Evolutionary conservation across 352 stramenopile genomes (phyloP), one percentile per base, ranked within the genome.

Genomic region (Globisporangium spinosum): DNA sequence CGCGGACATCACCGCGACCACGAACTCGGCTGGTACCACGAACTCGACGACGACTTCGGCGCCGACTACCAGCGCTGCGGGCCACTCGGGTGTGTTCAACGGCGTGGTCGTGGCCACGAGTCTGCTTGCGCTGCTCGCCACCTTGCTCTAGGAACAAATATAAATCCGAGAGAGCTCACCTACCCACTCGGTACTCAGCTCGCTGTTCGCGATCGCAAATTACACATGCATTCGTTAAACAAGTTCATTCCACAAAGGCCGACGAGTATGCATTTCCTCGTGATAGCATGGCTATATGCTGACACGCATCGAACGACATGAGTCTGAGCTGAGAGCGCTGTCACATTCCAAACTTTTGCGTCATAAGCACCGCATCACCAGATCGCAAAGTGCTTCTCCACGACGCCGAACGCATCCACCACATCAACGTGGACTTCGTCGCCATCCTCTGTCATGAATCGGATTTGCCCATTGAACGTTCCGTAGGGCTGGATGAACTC

Each of bases 401-500:
- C 76, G 13, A 84, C 73, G 12, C 77, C 77, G 60, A 84, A 84
- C n/a, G 77, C 77, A 20, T 76, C 38, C 7, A 66, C 15, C 1
- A 84, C 70, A 2, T 74, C 35, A 9, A 84, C 65, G 4, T 22
- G 20, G 9, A 71, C 34, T 25, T 71, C 68, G 32, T 58, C 45
- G 2, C 67, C 67, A 10, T 72, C 40, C 0, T 72, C 40, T 0
- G 35, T 66, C 20, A 51, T 51, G 56, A 71, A 76, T 5, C 4
- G 38, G 43, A 78, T 55, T 12, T 25, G 34, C 12, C 73, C 73
- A 13, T 69, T 40, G 54, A 82, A 79, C 4, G 54, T 49, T 3
- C 77, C 75, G 45, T 75, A 85, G 12, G 75, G 77, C 62, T 85
- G 77, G 13, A 85, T 63, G 56, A 85, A 85, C 51, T 81, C 73